These are phyloP conservation scores for Saxispiralis lemnorum DNA, from an alignment of 495 filamentous ascomycete genomes.

Conservation along the genomic window DNA sequence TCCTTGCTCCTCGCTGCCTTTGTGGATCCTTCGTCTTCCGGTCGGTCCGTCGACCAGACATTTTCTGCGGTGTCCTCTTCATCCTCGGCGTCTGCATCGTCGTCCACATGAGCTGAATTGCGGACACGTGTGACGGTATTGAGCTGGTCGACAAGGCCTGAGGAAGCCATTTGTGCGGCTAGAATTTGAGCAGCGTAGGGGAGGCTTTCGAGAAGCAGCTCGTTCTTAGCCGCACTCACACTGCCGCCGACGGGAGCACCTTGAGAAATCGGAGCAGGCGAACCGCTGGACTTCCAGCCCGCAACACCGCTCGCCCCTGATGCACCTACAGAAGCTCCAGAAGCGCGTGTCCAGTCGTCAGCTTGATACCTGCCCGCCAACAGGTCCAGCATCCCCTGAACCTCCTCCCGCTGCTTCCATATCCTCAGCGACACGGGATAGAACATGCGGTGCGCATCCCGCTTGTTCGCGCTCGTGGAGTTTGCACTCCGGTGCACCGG, in stretches of 20 bases:
- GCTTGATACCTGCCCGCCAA: conserved; percentile 35
- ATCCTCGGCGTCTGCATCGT: conserved; percentile 29
- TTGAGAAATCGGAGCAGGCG: conserved; percentile 6
- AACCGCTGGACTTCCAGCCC: conserved; percentile 16
- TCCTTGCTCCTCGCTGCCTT: conserved; percentile 6
- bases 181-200: conserved; percentile 65
- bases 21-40: conserved; percentile 3
- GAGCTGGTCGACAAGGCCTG: conserved; percentile 32
- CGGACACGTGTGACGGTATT: conserved; percentile 51
- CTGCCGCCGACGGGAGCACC: conserved; percentile 27
- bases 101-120: conserved; percentile 27
- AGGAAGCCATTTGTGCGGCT: conserved; percentile 16
- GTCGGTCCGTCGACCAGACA: conserved; percentile 39
- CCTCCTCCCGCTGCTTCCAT: conserved; percentile 61
- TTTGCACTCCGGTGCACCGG: conserved; percentile 49
- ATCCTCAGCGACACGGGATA: conserved; percentile 65
- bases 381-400: conserved; percentile 49
- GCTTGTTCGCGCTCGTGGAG: conserved; percentile 24
- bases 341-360: conserved; percentile 2
- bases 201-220: conserved; percentile 60
- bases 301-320: conserved; percentile 17
- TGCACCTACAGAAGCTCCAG: too few relatives aligned
- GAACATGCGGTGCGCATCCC: conserved; percentile 64
- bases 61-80: conserved; percentile 27
- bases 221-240: conserved; percentile 28